Conservation (phyloP, 805 yeast species). For the Nakazawaea wyomingensis region DNA sequence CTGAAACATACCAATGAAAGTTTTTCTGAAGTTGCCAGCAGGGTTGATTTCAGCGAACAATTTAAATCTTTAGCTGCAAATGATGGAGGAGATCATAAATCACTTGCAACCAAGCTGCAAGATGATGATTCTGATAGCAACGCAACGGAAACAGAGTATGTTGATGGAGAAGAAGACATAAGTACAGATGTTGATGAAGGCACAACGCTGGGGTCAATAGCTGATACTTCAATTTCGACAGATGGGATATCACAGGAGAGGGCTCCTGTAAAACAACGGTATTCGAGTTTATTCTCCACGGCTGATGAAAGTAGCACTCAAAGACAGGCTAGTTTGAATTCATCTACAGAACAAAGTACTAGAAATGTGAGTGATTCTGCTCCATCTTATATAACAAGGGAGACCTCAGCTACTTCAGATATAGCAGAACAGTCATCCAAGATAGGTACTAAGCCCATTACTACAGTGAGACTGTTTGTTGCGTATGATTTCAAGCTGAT, state of each 20-base stretch:
- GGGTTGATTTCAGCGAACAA: background rate
- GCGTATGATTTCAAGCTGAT: constrained; percentile 34
- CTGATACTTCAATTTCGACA: background rate
- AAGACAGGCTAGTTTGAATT: constrained; percentile 17
- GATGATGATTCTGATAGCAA: constrained; percentile 8
- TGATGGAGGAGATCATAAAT: background rate
- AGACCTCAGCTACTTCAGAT: constrained; percentile 16
- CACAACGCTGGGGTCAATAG: background rate
- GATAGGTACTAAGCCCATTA: too few relatives aligned
- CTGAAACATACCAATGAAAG: too few relatives aligned
- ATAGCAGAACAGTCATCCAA: too few relatives aligned
- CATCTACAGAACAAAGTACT: constrained; percentile 15
- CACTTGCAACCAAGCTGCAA: constrained; percentile 3
- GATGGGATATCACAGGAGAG: background rate
- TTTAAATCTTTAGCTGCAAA: background rate
- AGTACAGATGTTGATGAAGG: constrained; percentile 8
- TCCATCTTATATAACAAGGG: constrained; percentile 14
- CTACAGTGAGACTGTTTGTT: background rate
- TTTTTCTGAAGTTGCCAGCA: constrained; percentile 19
- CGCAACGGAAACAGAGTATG: constrained; percentile 8
- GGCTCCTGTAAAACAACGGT: constrained; percentile 1
- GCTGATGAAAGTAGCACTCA: background rate
- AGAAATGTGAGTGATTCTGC: constrained; percentile 13
- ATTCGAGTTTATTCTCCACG: constrained; percentile 7
- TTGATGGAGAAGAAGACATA: constrained; percentile 5